A percentile compares a stretch with the other conserved stretches of the same genome.
Conservation (phyloP, 495 filamentous ascomycete genomes). For the Hypoxylon rickii region DNA sequence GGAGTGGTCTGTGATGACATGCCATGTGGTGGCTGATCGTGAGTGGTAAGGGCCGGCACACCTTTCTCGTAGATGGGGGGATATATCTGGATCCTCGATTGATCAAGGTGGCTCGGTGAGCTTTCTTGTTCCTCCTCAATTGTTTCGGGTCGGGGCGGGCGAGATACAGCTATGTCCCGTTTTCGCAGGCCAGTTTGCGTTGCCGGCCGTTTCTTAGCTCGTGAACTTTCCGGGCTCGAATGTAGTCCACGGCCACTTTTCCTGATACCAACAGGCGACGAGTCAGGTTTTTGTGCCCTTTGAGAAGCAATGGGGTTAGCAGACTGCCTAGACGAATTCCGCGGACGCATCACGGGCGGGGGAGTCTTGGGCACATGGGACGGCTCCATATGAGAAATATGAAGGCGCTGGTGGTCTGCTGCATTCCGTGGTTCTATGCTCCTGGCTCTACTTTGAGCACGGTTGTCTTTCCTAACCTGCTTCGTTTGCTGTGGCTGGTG, state of each 20-base stretch:
- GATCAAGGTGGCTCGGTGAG: slow-evolving; percentile 6
- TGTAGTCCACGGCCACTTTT: slow-evolving; percentile 5
- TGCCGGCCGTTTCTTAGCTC: slow-evolving; percentile 3
- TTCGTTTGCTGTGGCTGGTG: slow-evolving; percentile 1
- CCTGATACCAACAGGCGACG: slow-evolving; percentile 1
- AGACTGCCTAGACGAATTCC: neutral
- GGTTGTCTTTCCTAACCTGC: slow-evolving; percentile 2
- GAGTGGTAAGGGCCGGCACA: neutral
- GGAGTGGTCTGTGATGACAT: slow-evolving; percentile 20
- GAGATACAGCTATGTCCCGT: slow-evolving; percentile 22
- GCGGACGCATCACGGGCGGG: slow-evolving; percentile 1
- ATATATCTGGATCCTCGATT: slow-evolving; percentile 2
- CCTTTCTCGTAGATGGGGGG: neutral
- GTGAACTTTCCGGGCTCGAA: slow-evolving; percentile 1
- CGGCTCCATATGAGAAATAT: neutral
- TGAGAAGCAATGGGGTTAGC: slow-evolving; percentile 7
- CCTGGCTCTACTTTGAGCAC: slow-evolving; percentile 1
- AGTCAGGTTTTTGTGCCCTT: slow-evolving; percentile 3
- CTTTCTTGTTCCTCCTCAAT: slow-evolving; percentile 42
- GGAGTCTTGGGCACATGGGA: neutral
- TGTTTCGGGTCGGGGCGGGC: slow-evolving; percentile 29
- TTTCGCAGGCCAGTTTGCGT: slow-evolving; percentile 23
- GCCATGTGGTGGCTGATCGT: slow-evolving; percentile 1
- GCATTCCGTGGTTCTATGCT: slow-evolving; percentile 2
- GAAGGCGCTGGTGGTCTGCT: neutral